Percentiles rank a stretch among this genome's conserved stretches.
These are phyloP conservation scores for Ophiognomonia clavigignenti-juglandacearum DNA, from an alignment of 2,329 filamentous ascomycete species.

Conservation along the genomic window DNA sequence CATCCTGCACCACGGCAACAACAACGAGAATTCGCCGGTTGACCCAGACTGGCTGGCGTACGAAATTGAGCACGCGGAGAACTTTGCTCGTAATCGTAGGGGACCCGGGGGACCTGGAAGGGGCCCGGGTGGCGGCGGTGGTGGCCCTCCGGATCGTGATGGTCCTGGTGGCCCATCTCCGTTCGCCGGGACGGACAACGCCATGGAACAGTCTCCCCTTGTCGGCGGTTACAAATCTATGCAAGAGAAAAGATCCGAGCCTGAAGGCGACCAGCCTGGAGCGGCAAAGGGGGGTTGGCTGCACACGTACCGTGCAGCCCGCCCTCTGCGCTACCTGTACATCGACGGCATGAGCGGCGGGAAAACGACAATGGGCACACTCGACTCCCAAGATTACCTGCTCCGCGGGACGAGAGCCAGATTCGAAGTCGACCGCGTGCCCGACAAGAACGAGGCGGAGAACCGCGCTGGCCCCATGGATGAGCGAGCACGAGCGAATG, in stretches of 20 bases:
- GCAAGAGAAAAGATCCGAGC: neutral
- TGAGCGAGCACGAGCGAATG: conserved; percentile 48
- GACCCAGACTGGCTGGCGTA: conserved; percentile 70
- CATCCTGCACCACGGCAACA: conserved; percentile 62
- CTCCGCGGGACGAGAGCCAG: conserved; percentile 38
- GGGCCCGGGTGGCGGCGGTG: conserved; percentile 4
- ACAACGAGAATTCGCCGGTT: conserved; percentile 37
- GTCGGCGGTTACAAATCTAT: neutral
- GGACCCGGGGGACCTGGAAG: conserved; percentile 1
- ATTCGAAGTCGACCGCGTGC: neutral
- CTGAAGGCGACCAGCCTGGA: neutral
- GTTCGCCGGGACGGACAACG: neutral
- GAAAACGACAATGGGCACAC: conserved; percentile 59
- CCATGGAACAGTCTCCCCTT: neutral
- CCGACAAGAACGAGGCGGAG: neutral
- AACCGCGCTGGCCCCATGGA: conserved; percentile 22
- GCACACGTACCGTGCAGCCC: conserved; percentile 59
- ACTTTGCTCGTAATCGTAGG: conserved; percentile 53
- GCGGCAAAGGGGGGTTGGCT: conserved; percentile 47
- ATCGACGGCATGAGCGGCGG: conserved; percentile 66
- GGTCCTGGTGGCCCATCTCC: neutral
- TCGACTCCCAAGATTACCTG: conserved; percentile 63
- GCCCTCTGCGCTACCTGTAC: conserved; percentile 58
- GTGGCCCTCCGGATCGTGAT: too few relatives aligned
- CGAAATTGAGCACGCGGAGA: conserved; percentile 67